Base-by-base conservation (phyloP, 2,329 filamentous ascomycete species). In the Fusarium domesticum region DNA sequence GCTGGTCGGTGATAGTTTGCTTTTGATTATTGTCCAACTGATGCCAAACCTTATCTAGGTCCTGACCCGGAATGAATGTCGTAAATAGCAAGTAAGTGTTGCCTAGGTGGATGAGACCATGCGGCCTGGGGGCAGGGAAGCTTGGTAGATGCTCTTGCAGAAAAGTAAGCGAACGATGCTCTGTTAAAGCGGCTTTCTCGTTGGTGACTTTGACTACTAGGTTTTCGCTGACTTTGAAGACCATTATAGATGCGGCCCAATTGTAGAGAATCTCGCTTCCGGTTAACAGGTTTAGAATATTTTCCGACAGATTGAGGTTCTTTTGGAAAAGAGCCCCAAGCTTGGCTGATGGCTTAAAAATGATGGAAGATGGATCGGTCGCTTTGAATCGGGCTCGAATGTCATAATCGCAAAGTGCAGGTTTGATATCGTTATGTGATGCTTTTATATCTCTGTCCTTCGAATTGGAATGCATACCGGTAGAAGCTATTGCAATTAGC, bases 51-150 rank as follows among this genome's bases (percentile, higher is more conserved):
- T 43, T 47, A 18, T 42, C 42, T 36, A 53, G 37, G 42, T 43
- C 30, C 11, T 39, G 23, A 32, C 50, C 47, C 16, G 44, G 41
- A 17, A 50, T 39, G 8, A 50, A 48, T 20, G 41, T 45, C 19
- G 47, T 48, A 18, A 50, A 50, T 8, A 53, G 41, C n/a, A 50
- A 34, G 19, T 34, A 40, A 33, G 23, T 39, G 15, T 20, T 34
- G 38, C 45, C 45, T 23, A 47, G 34, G 40, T 39, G 34, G 25
- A 53, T 32, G 30, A 53, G 25, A 39, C 50, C 47, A 40, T 47
- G 47, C 20, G 44, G 37, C 37, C 34, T 47, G 10, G 44, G 46
- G 35, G 42, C 35, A 14, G 46, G 47, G 17, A 46, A 49, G 10
- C n/a, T 28, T 7, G 42, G 47, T 5, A 51, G 32, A 17, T 47